Percentiles rank a stretch among this genome's conserved stretches.
These are phyloP conservation scores for Naganishia liquefaciens DNA, from an alignment of 1,284 basidiomycete species.

Conservation along the genomic window DNA sequence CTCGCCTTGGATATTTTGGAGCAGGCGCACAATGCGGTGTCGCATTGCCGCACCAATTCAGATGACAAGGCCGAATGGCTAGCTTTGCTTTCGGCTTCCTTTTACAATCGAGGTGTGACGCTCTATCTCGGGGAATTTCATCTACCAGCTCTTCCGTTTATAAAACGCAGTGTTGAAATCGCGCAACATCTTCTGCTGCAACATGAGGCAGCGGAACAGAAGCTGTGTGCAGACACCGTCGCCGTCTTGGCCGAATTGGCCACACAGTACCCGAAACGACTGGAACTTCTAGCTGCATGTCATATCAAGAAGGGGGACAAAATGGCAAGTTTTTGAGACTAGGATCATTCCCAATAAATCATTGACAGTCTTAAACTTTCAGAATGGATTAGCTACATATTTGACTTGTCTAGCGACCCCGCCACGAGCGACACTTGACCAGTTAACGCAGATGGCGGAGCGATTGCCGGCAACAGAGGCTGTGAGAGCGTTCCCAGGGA, in stretches of 20 bases:
- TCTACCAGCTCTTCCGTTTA: slow-evolving; percentile 65
- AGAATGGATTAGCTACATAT: slow-evolving; percentile 22
- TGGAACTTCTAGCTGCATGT: slow-evolving; percentile 76
- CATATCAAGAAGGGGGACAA: slow-evolving; percentile 68
- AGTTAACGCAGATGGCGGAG: not conserved
- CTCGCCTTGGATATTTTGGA: slow-evolving; percentile 16
- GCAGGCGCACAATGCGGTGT: slow-evolving; percentile 21
- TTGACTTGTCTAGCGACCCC: slow-evolving; percentile 1
- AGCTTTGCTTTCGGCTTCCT: slow-evolving; percentile 11
- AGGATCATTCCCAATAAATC: not conserved
- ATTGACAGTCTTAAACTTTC: not conserved
- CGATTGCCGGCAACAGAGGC: not conserved
- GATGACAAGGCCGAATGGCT: slow-evolving; percentile 28
- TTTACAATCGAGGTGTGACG: slow-evolving; percentile 30
- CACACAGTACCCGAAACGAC: slow-evolving; percentile 66
- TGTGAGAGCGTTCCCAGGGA: slow-evolving; percentile 4
- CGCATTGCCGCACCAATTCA: slow-evolving; percentile 10
- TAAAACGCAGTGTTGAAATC: slow-evolving; percentile 63
- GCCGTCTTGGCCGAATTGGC: slow-evolving; percentile 58
- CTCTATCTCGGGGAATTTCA: slow-evolving; percentile 53
- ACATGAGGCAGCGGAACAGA: slow-evolving; percentile 36
- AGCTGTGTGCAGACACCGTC: slow-evolving; percentile 46
- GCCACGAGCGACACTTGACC: slow-evolving; percentile 4
- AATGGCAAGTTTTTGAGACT: slow-evolving; percentile 29
- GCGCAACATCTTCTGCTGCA: slow-evolving; percentile 57